phyloP scores from a whole-genome alignment of 306 rosid genomes.

The Gleditsia sinensis region DNA sequence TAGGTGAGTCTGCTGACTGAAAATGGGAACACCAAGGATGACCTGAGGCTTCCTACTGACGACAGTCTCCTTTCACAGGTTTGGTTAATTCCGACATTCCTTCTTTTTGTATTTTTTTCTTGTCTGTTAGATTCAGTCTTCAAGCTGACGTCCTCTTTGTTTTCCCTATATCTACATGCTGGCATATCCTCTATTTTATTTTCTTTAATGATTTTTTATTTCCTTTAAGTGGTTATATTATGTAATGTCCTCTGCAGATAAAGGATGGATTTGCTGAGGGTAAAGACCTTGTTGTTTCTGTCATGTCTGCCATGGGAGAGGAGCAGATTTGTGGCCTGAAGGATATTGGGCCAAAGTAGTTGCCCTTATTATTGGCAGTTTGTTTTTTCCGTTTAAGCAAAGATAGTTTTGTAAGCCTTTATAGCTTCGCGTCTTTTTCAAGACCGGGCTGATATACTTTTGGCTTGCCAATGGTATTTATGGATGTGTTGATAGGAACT shows the following conservation, averaged over 20 bases:
- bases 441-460: constrained; percentile 37
- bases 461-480: constrained; percentile 39
- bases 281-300: constrained; percentile 71
- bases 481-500: constrained; percentile 43
- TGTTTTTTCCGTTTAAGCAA: constrained; percentile 43
- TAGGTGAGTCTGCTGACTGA: constrained; percentile 77
- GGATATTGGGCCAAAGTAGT: constrained; percentile 77
- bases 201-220: not conserved
- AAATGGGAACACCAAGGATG: constrained; percentile 75
- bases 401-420: constrained; percentile 39
- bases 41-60: constrained; percentile 62
- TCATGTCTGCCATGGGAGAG: constrained; percentile 90
- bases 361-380: constrained; percentile 17
- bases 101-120: too few relatives aligned
- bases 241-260: constrained; percentile 44
- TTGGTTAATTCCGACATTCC: constrained; percentile 21
- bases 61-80: constrained; percentile 66
- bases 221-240: not conserved
- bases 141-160: not conserved
- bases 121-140: constrained; percentile 4
- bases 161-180: not conserved
- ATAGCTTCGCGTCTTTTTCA: constrained; percentile 13
- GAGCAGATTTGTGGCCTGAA: constrained; percentile 76
- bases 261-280: constrained; percentile 79
- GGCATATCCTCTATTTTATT: too few relatives aligned